phyloP scores from a whole-genome alignment of 2,329 filamentous ascomycete genomes.

The Nemania diffusa region DNA sequence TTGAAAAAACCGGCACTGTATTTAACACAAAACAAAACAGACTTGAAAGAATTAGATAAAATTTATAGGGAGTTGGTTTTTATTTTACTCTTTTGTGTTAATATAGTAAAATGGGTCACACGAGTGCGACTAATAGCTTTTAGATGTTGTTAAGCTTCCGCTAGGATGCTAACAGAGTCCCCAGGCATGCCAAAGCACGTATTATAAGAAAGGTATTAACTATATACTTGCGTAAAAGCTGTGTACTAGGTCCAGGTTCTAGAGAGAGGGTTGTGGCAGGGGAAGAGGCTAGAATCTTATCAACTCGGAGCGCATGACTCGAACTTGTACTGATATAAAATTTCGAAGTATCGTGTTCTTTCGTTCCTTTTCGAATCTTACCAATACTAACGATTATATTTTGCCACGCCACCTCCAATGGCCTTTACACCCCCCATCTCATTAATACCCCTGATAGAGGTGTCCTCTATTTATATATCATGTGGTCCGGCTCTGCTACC shows the following conservation, averaged over 20 bases:
- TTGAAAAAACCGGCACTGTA: too few relatives aligned
- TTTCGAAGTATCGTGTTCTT: background rate
- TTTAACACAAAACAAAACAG: too few relatives aligned
- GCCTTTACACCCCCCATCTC: background rate
- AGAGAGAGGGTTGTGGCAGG: background rate
- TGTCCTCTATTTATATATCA: background rate
- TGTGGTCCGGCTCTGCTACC: background rate
- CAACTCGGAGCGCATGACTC: conserved; percentile 6
- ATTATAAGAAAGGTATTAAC: background rate
- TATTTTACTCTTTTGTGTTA: too few relatives aligned
- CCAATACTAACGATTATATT: background rate
- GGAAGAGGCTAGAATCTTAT: background rate
- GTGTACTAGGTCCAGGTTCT: background rate
- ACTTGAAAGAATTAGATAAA: too few relatives aligned
- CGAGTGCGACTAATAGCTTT: too few relatives aligned
- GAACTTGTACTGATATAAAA: too few relatives aligned
- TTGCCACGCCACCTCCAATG: background rate
- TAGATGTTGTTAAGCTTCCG: too few relatives aligned
- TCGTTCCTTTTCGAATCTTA: background rate
- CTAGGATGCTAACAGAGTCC: background rate
- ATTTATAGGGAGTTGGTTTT: too few relatives aligned
- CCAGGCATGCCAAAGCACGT: background rate
- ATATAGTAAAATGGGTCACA: too few relatives aligned
- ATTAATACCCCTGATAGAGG: background rate
- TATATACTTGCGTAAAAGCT: background rate